Conservation (phyloP, 2,329 filamentous ascomycete species). For the Sclerotinia glacialis region DNA sequence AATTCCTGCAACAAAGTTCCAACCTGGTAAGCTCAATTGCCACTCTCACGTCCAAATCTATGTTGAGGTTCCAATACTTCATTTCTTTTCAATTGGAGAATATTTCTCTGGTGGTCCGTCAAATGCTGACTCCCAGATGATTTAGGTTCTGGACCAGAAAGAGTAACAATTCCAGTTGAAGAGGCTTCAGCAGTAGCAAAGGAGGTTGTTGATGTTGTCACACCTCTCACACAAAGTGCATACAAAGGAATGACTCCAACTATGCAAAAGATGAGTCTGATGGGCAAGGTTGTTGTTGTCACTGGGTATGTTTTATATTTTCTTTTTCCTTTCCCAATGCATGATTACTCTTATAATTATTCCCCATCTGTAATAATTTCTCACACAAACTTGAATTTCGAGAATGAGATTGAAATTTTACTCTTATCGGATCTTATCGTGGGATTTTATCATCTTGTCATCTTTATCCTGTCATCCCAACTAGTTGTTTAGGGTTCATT, state of each 20-base stretch:
- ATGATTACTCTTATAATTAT: no score
- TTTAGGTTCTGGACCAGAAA: constrained; percentile 24
- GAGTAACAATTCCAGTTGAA: constrained; percentile 34
- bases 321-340: background rate
- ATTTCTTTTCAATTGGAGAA: no score
- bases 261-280: constrained; percentile 66
- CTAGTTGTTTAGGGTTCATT: background rate
- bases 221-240: constrained; percentile 52
- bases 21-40: constrained; percentile 12
- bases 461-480: background rate
- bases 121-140: constrained; percentile 1
- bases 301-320: constrained; percentile 57
- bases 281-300: constrained; percentile 68
- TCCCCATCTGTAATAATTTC: no score
- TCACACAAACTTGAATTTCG: background rate
- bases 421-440: background rate
- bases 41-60: background rate
- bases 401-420: background rate
- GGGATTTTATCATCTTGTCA: no score
- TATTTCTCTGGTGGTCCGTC: constrained; percentile 6
- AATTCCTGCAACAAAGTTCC: constrained; percentile 25
- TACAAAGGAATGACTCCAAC: constrained; percentile 60
- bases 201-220: constrained; percentile 28
- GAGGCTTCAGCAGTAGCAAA: constrained; percentile 24
- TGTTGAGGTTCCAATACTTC: background rate